phyloP scores from a whole-genome alignment of 2,329 filamentous ascomycete genomes.

The Aspergillus arachidicola region DNA sequence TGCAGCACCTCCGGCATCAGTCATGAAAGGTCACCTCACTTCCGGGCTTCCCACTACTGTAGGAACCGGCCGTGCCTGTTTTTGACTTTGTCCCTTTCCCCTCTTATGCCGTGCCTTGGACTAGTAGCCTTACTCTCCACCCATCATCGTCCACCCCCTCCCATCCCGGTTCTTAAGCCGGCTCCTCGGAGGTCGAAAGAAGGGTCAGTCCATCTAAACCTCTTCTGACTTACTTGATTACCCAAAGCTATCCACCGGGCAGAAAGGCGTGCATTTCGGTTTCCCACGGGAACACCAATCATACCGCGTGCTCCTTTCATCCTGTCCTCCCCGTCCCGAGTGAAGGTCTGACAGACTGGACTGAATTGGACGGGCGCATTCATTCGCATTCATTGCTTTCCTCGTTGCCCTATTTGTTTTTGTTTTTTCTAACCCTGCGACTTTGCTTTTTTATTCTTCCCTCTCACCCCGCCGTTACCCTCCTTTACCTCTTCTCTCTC shows the following conservation, averaged over 20 bases:
- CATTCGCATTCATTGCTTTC: slow-evolving; percentile 5
- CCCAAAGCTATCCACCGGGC: slow-evolving; percentile 5
- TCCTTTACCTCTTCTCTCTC: slow-evolving; percentile 11
- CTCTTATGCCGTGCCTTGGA: slow-evolving; percentile 5
- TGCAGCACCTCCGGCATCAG: background rate
- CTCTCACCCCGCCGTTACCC: slow-evolving; percentile 15
- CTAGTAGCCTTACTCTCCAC: slow-evolving; percentile 4
- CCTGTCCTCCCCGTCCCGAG: slow-evolving; percentile 9
- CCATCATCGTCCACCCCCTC: slow-evolving; percentile 11
- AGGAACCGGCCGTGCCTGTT: slow-evolving; percentile 4
- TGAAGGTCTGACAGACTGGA: slow-evolving; percentile 1
- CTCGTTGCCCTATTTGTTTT: slow-evolving; percentile 9
- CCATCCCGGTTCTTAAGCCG: slow-evolving; percentile 7
- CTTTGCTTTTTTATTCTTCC: background rate
- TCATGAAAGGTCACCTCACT: background rate
- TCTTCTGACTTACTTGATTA: slow-evolving; percentile 6
- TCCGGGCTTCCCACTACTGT: slow-evolving; percentile 4
- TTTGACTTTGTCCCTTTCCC: slow-evolving; percentile 17
- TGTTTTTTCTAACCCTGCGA: background rate
- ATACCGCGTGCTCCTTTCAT: slow-evolving; percentile 17
- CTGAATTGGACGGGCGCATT: slow-evolving; percentile 4
- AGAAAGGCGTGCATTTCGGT: slow-evolving; percentile 14
- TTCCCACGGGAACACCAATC: slow-evolving; percentile 20
- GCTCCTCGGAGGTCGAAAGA: background rate
- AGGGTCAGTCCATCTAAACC: slow-evolving; percentile 8